These are phyloP conservation scores for Glarea lozoyensis DNA, from an alignment of 495 filamentous ascomycete genomes.

Conservation along the genomic window DNA sequence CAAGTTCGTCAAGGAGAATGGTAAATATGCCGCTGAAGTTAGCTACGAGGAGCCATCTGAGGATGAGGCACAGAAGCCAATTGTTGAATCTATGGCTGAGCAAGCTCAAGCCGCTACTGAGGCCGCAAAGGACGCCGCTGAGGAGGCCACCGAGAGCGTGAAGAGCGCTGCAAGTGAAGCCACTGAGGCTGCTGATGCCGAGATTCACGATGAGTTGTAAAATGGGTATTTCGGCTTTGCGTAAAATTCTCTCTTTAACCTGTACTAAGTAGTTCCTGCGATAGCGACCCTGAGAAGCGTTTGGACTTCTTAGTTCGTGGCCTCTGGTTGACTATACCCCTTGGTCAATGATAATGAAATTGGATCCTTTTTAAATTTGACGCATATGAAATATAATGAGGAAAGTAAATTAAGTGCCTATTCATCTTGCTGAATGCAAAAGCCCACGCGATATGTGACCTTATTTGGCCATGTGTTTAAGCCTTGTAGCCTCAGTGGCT, in stretches of 20 bases:
- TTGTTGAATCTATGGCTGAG: slow-evolving; percentile 42
- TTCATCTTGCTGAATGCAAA: too few relatives aligned
- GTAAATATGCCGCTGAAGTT: slow-evolving; percentile 72
- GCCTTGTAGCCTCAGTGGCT: too few relatives aligned
- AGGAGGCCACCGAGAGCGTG: slow-evolving; percentile 24
- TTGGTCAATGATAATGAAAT: too few relatives aligned
- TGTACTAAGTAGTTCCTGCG: slow-evolving; percentile 19
- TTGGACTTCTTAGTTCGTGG: slow-evolving; percentile 10
- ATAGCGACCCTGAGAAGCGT: slow-evolving; percentile 3
- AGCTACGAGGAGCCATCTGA: slow-evolving; percentile 38
- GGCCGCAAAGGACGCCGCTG: slow-evolving; percentile 27
- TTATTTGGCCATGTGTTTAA: too few relatives aligned
- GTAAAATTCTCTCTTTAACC: slow-evolving; percentile 7
- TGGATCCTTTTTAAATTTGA: too few relatives aligned
- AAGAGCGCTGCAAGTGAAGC: slow-evolving; percentile 27
- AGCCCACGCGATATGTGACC: too few relatives aligned
- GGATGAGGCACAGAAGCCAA: slow-evolving; percentile 36
- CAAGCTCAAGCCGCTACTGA: slow-evolving; percentile 44
- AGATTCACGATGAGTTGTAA: slow-evolving; percentile 62
- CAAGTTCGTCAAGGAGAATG: slow-evolving; percentile 90
- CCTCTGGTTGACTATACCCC: too few relatives aligned
- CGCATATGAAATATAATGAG: too few relatives aligned
- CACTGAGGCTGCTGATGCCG: slow-evolving; percentile 31
- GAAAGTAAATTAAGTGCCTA: too few relatives aligned
- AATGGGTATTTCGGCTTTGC: slow-evolving; percentile 9